phyloP scores from a whole-genome alignment of 257 asterid species.

The Handroanthus guayacan region DNA sequence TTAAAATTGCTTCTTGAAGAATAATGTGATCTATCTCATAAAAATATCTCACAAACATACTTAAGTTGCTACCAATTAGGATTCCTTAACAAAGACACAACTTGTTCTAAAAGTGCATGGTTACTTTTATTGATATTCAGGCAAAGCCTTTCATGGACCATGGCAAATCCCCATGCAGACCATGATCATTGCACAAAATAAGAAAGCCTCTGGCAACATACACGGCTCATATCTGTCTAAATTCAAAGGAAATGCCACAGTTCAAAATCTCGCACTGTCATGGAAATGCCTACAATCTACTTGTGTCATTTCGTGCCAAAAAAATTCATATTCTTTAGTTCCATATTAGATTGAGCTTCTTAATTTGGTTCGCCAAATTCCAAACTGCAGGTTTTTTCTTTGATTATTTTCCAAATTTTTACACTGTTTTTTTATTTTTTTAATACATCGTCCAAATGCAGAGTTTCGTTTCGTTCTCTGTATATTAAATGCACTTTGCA shows the following conservation, averaged over 20 bases:
- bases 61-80: constrained; percentile 4
- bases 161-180: not conserved
- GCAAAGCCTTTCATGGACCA: not conserved
- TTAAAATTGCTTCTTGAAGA: constrained; percentile 22
- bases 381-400: not conserved
- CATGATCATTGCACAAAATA: constrained; percentile 5
- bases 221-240: not conserved
- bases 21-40: not conserved
- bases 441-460: not conserved
- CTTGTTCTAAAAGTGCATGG: not conserved
- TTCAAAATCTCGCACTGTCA: not conserved
- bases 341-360: not conserved
- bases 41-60: not conserved
- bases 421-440: not conserved
- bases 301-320: not conserved
- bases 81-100: not conserved
- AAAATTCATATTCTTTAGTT: not conserved
- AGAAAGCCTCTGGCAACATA: not conserved
- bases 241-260: too few relatives aligned
- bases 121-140: not conserved
- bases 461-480: not conserved
- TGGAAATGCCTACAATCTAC: not conserved
- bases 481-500: not conserved
- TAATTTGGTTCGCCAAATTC: not conserved
- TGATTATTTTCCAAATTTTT: not conserved